Evolutionary conservation across 768 basidiomycete genomes (phyloP), one percentile per base, ranked within the genome.

Genomic region (Suillus variegatus): DNA sequence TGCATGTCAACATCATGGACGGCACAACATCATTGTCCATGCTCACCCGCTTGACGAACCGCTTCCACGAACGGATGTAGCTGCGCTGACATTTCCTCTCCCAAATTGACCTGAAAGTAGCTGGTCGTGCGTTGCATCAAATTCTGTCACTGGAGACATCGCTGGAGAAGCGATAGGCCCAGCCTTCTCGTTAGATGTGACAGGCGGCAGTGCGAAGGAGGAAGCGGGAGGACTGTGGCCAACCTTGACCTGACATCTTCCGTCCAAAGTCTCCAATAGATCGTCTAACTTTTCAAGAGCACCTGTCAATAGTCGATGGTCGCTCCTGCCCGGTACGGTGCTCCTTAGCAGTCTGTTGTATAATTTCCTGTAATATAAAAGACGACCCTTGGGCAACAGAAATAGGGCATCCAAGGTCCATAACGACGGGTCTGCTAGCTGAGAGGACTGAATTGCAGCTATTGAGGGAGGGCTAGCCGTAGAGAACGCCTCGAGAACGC

Each of bases 371-470:
- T 98, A 99, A 77, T 99, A 99, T 71, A 88, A 88, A 64, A 99
- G 79, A 51, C 97, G 87, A 16, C 82, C 81, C 72, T 89, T 91
- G 0, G 97, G 97, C 10, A 99, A 84, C 14, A 91, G 78, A 80
- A 99, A 99, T 25, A 99, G 82, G 9, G 86, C 79, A 73, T 99
- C 97, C 16, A 99, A 80, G 0, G 94, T 92, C 94, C 96, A 97
- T 51, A 78, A 58, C 7, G 82, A 77, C 16, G 79, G 72, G 64
- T 82, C 79, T 5, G 75, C 62, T 40, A 80, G 75, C 43, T 70
- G 75, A 5, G 69, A 55, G 14, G 82, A 76, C 54, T 75, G 74
- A 18, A 75, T 71, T 13, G 77, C 70, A 67, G 80, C 74, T 61
- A 80, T 70, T 12, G 87, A 85, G 4, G 88, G 91, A 4, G 90